Evolutionary conservation across 1,139 yeast genomes (phyloP).

Genomic region (Eremothecium coryli): DNA sequence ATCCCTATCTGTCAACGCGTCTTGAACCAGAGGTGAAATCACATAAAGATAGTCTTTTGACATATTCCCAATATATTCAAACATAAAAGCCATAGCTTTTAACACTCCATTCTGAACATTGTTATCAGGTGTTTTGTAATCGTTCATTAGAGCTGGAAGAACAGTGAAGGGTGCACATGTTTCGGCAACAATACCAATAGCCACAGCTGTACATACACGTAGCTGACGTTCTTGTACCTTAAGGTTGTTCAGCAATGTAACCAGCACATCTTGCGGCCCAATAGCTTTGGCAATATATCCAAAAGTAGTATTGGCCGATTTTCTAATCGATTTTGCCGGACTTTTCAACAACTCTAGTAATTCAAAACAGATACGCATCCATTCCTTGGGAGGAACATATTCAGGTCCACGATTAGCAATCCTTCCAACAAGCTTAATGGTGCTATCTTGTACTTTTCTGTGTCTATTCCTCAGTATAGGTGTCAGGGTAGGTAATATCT

Average conservation of each 20-base stretch:
- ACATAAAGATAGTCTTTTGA: constrained; percentile 80
- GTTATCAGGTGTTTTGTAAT: constrained; percentile 83
- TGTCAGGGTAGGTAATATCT: constrained; percentile 76
- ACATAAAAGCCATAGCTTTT: constrained; percentile 85
- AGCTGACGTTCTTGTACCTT: constrained; percentile 93
- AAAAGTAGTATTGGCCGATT: constrained; percentile 84
- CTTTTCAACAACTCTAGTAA: constrained; percentile 83
- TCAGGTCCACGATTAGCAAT: constrained; percentile 83
- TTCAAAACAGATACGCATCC: constrained; percentile 96
- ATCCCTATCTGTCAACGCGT: constrained; percentile 86
- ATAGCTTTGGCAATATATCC: constrained; percentile 87
- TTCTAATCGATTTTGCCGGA: constrained; percentile 65
- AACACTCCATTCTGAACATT: constrained; percentile 94
- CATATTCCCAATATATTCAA: constrained; percentile 82
- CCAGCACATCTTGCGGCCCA: constrained; percentile 93
- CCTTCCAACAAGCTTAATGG: constrained; percentile 70
- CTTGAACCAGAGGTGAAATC: constrained; percentile 71
- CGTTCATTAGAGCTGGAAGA: constrained; percentile 94
- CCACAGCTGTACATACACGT: constrained; percentile 96
- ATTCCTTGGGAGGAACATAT: constrained; percentile 81
- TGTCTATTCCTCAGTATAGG: constrained; percentile 88
- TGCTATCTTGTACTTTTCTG: constrained; percentile 83
- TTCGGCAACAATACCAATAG: constrained; percentile 94
- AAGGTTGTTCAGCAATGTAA: constrained; percentile 72
- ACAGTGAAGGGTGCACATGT: constrained; percentile 91